phyloP scores from a whole-genome alignment of 1,284 basidiomycete species.

The Ustilago nuda region DNA sequence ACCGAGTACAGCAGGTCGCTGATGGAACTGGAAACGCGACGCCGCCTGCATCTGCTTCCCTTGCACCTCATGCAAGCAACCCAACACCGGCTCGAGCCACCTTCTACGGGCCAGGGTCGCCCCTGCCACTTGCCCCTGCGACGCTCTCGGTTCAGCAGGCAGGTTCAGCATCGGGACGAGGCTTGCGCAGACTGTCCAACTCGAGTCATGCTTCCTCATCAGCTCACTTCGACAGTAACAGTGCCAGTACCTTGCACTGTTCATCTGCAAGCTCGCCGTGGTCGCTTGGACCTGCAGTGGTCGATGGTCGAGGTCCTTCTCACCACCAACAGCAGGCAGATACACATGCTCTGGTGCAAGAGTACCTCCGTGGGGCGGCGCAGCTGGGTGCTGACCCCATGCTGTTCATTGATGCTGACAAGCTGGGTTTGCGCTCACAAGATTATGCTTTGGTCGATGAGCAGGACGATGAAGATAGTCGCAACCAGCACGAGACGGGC shows the following conservation, averaged over 20 bases:
- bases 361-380: conserved; percentile 41
- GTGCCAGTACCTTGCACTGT: conserved; percentile 33
- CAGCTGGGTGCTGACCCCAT: conserved; percentile 18
- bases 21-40: background rate
- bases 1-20: background rate
- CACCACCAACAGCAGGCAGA: conserved; percentile 37
- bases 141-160: conserved; percentile 36
- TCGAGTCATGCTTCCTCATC: conserved; percentile 45
- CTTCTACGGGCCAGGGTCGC: conserved; percentile 26
- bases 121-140: conserved; percentile 17
- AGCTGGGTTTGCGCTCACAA: background rate
- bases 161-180: background rate
- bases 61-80: conserved; percentile 10
- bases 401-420: conserved; percentile 20
- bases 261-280: conserved; percentile 45
- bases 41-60: conserved; percentile 8
- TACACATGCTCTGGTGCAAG: conserved; percentile 44
- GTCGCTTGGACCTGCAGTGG: conserved; percentile 25
- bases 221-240: conserved; percentile 41
- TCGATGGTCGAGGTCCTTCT: conserved; percentile 11
- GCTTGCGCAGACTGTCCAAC: conserved; percentile 25
- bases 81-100: conserved; percentile 18
- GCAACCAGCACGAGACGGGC: conserved; percentile 29
- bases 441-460: conserved; percentile 5
- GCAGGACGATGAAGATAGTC: conserved; percentile 7